Percentiles rank a stretch among this genome's conserved stretches.
Conservation (phyloP, 257 asterid species). For the Haberlea rhodopensis region DNA sequence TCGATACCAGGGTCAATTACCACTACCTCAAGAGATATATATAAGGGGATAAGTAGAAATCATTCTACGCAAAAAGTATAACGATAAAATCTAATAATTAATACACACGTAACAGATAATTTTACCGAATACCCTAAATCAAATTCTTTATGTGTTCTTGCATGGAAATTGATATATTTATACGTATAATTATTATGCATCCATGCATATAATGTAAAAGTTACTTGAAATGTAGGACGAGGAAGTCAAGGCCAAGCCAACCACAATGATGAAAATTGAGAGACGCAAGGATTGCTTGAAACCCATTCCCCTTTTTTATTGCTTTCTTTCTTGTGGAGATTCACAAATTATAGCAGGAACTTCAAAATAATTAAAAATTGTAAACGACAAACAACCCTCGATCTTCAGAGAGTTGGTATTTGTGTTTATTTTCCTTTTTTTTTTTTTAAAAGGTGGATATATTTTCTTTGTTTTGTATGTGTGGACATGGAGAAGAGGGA, state of each 20-base stretch:
- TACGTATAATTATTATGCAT: neutral
- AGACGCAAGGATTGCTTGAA: constrained; percentile 34
- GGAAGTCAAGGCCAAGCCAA: constrained; percentile 53
- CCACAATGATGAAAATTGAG: constrained; percentile 47
- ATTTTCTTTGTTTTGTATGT: neutral
- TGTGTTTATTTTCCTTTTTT: neutral
- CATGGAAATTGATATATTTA: neutral
- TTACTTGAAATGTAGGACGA: constrained; percentile 65
- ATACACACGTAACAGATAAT: neutral
- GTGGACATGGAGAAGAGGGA: neutral
- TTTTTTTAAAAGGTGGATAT: neutral
- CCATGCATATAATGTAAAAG: neutral
- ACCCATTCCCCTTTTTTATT: constrained; percentile 39
- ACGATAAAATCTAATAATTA: neutral
- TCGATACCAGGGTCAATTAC: too few species aligned
- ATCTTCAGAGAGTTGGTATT: neutral
- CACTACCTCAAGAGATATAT: too few species aligned
- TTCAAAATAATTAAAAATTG: neutral
- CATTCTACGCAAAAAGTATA: neutral
- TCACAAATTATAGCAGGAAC: neutral
- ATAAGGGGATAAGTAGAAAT: too few species aligned
- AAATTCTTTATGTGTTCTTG: neutral
- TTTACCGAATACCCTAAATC: neutral
- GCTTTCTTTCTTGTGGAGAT: constrained; percentile 31
- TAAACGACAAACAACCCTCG: neutral